Percentiles rank a stretch among this genome's conserved stretches.
Conservation (phyloP, 176 grass and related monocot species). For the Rhynchospora pubera region DNA sequence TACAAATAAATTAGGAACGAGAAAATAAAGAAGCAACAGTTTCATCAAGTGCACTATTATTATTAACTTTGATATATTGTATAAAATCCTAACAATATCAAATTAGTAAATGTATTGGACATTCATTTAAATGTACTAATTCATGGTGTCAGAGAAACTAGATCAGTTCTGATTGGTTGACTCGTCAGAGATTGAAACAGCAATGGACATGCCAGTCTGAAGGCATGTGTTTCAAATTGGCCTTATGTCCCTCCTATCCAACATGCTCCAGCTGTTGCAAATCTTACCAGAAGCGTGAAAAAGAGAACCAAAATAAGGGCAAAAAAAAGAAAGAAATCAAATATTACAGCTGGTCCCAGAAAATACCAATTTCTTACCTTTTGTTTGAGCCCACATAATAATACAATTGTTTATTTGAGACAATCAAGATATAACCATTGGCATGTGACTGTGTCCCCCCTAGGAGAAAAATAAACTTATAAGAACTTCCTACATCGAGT, state of each 20-base stretch:
- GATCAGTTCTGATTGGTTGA: neutral
- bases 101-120: neutral
- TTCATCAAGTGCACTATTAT: neutral
- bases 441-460: slow-evolving; percentile 21
- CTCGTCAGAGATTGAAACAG: neutral
- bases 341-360: slow-evolving; percentile 13
- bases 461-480: neutral
- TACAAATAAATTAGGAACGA: neutral
- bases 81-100: neutral
- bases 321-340: neutral
- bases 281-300: neutral
- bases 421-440: neutral
- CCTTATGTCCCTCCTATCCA: neutral
- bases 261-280: slow-evolving; percentile 1
- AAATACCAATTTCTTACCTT: slow-evolving; percentile 10
- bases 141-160: neutral
- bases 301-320: neutral
- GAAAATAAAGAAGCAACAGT: neutral
- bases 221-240: slow-evolving; percentile 11
- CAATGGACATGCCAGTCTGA: neutral
- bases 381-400: slow-evolving; percentile 7
- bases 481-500: neutral
- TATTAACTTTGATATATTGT: neutral
- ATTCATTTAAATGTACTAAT: slow-evolving; percentile 3
- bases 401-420: neutral